Evolutionary conservation across 257 asterid species (phyloP), one percentile per base, ranked within the genome.

Genomic region (Ehretia macrophylla): DNA sequence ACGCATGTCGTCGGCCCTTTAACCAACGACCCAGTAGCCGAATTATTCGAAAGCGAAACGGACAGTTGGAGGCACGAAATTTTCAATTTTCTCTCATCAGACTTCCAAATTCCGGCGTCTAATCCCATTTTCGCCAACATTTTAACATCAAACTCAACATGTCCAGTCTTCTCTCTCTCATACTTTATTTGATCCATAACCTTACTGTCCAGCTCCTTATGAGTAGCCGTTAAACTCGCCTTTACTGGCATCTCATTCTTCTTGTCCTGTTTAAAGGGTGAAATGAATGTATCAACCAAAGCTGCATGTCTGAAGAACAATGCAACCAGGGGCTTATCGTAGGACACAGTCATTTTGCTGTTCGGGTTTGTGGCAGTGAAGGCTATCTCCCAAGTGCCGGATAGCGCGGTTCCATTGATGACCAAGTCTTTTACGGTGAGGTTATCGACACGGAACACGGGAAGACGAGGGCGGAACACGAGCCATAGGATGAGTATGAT

Each of bases 311-410:
- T 54, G 68, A 73, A 87, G 53, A 20, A 80, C 14, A 89, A 59
- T 8, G 23, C 67, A 16, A 88, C 82, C 37, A 67, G 69, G 40
- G 86, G 38, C 45, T 69, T 75, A 44, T 82, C 94, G 51, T 86
- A 93, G 40, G 38, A 55, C 32, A 93, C 76, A 4, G 72, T 49
- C 81, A 89, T 81, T 49, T 85, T 93, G 56, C 73, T 74, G 77
- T 86, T 93, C 32, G 99, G 97, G 73, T 93, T 93, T 20, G 87
- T 66, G 2, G 79, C 87, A 16, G 96, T 85, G 13, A 89, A 68
- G n/a, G 60, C 68, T 14, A 84, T 32, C 45, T 81, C 82, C 56
- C 88, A 81, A 14, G 76, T 77, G 62, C 76, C 78, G 12, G 87
- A 64, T 23, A 85, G 82, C 10, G 80, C 66, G 56, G 60, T 42